phyloP scores from a whole-genome alignment of 441 rosid genomes.

The Eutrema salsugineum region DNA sequence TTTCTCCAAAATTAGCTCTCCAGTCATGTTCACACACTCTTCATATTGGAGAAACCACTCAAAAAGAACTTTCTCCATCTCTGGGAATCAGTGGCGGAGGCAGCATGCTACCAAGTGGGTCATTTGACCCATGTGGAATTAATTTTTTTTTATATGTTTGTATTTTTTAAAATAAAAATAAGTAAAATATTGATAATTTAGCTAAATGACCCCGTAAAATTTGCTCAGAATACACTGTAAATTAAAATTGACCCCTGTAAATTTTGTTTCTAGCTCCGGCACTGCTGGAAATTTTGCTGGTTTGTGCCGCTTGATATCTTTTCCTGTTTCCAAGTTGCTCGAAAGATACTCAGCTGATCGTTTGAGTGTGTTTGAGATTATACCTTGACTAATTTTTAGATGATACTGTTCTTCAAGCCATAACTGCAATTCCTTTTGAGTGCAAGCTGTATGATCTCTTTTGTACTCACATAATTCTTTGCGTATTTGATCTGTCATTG shows the following conservation, averaged over 20 bases:
- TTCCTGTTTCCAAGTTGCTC: accelerated
- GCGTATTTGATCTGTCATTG: not conserved
- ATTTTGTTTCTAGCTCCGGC: too few species aligned
- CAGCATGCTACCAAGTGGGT: too few species aligned
- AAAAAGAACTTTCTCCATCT: not conserved
- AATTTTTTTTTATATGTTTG: too few species aligned
- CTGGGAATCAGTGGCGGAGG: too few species aligned
- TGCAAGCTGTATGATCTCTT: not conserved
- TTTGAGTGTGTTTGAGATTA: not conserved
- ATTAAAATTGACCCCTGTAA: too few species aligned
- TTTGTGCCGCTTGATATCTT: not conserved
- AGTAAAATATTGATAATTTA: too few species aligned
- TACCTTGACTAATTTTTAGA: not conserved
- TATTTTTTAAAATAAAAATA: too few species aligned
- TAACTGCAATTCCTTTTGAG: not conserved
- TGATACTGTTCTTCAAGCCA: not conserved
- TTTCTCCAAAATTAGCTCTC: not conserved
- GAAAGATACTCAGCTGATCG: not conserved
- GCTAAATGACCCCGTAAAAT: too few species aligned
- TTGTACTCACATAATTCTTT: not conserved
- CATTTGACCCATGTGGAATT: too few species aligned
- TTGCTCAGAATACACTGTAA: too few species aligned
- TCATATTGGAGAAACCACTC: not conserved
- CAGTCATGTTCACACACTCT: not conserved
- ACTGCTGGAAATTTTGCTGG: not conserved